These are phyloP conservation scores for Geranium brycei DNA, from an alignment of 345 rosid genomes.

Conservation along the genomic window DNA sequence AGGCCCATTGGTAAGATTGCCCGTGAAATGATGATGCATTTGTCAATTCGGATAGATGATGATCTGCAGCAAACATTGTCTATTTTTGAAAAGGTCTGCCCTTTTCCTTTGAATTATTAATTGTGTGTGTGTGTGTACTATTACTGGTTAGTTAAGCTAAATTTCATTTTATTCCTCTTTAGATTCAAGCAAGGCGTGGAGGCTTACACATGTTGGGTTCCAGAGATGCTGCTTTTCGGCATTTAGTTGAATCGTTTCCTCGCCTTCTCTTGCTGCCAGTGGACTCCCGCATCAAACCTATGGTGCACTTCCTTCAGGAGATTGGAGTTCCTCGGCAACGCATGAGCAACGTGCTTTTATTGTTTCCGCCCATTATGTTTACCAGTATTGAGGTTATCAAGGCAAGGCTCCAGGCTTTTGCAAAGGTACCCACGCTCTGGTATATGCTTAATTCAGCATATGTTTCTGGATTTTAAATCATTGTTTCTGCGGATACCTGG, in stretches of 20 bases:
- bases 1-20: slow-evolving; percentile 41
- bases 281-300: slow-evolving; percentile 50
- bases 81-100: slow-evolving; percentile 72
- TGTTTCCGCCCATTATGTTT: slow-evolving; percentile 61
- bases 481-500: not conserved
- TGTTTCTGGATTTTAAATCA: not conserved
- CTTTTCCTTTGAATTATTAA: not conserved
- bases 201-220: slow-evolving; percentile 60
- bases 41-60: slow-evolving; percentile 67
- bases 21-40: slow-evolving; percentile 56
- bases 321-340: slow-evolving; percentile 35
- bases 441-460: not conserved
- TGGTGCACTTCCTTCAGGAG: slow-evolving; percentile 37
- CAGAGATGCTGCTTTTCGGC: slow-evolving; percentile 42
- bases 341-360: slow-evolving; percentile 34
- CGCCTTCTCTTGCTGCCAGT: slow-evolving; percentile 49
- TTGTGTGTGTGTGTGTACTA: not conserved
- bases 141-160: not conserved
- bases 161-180: slow-evolving; percentile 9
- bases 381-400: slow-evolving; percentile 24
- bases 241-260: slow-evolving; percentile 73
- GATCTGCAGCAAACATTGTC: slow-evolving; percentile 79
- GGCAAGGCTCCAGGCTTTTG: slow-evolving; percentile 30
- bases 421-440: slow-evolving; percentile 31
- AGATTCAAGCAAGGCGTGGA: slow-evolving; percentile 95